These are phyloP conservation scores for Malus hybrid DNA, from an alignment of 331 rosid species.

Conservation along the genomic window DNA sequence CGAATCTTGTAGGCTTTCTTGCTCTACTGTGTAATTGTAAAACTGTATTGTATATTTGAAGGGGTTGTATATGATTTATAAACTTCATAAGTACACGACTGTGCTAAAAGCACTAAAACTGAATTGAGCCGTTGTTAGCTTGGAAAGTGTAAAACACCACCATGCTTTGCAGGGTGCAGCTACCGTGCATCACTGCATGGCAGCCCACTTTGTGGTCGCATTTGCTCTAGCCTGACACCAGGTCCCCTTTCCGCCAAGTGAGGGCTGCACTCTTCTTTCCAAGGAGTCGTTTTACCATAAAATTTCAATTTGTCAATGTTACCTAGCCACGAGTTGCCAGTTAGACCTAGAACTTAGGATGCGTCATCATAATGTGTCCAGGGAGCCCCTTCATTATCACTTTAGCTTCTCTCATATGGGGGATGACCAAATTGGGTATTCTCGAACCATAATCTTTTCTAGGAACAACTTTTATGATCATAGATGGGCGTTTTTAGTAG, in stretches of 20 bases:
- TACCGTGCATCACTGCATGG: conserved; percentile 26
- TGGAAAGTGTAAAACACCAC: conserved; percentile 19
- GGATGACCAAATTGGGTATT: neutral
- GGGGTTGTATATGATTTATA: conserved; percentile 5
- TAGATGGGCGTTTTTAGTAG: neutral
- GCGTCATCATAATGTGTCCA: neutral
- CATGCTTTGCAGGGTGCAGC: conserved; percentile 30
- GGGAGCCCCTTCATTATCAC: neutral
- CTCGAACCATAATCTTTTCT: neutral
- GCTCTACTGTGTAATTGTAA: conserved; percentile 12
- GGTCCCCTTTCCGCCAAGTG: conserved; percentile 21
- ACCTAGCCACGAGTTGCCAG: conserved; percentile 9
- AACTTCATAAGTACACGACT: conserved; percentile 5
- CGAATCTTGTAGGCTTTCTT: neutral
- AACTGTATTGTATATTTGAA: conserved; percentile 1
- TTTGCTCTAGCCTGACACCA: conserved; percentile 22
- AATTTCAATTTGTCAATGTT: neutral
- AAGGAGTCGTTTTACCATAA: conserved; percentile 11
- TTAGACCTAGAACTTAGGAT: neutral
- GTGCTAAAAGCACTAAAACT: neutral
- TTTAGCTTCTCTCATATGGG: neutral
- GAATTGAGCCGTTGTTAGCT: conserved; percentile 11
- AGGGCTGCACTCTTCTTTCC: conserved; percentile 14
- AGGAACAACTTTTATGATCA: neutral
- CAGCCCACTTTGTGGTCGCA: conserved; percentile 29